Evolutionary conservation across 2,329 filamentous ascomycete genomes (phyloP).

Genomic region (Fusarium phyllophilum): DNA sequence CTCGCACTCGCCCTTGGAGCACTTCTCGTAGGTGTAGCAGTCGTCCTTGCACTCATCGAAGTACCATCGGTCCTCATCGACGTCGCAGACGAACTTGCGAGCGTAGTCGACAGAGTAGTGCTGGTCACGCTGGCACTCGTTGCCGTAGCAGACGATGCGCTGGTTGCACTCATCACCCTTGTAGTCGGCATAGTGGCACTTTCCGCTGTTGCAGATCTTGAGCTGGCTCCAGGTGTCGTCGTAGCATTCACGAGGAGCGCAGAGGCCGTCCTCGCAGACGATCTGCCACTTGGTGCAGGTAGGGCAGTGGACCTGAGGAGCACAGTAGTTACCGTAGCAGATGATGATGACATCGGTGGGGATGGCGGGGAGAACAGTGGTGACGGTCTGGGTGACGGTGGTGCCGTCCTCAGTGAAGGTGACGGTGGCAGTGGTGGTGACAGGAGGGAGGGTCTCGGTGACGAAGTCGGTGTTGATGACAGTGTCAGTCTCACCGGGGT

Average conservation of each 20-base stretch:
- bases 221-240: conserved; percentile 45
- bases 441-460: conserved; percentile 42
- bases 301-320: conserved; percentile 44
- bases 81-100: conserved; percentile 48
- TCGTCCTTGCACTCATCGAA: conserved; percentile 45
- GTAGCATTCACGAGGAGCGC: conserved; percentile 43
- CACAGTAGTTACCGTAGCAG: conserved; percentile 47
- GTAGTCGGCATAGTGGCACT: conserved; percentile 47
- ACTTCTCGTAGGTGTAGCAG: conserved; percentile 44
- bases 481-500: conserved; percentile 22
- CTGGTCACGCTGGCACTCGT: conserved; percentile 44
- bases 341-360: conserved; percentile 41
- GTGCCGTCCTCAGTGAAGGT: conserved; percentile 43
- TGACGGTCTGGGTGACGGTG: conserved; percentile 38
- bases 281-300: conserved; percentile 42
- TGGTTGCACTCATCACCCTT: conserved; percentile 44
- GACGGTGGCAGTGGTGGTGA: conserved; percentile 42
- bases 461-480: conserved; percentile 28
- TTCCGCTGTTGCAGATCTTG: conserved; percentile 47
- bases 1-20: conserved; percentile 43
- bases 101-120: conserved; percentile 43
- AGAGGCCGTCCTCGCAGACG: conserved; percentile 50
- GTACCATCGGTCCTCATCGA: conserved; percentile 43
- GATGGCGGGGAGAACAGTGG: conserved; percentile 32
- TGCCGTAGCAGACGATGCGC: conserved; percentile 50